These are phyloP conservation scores for Rhizophora mangle DNA, from an alignment of 345 rosid species.

Conservation along the genomic window DNA sequence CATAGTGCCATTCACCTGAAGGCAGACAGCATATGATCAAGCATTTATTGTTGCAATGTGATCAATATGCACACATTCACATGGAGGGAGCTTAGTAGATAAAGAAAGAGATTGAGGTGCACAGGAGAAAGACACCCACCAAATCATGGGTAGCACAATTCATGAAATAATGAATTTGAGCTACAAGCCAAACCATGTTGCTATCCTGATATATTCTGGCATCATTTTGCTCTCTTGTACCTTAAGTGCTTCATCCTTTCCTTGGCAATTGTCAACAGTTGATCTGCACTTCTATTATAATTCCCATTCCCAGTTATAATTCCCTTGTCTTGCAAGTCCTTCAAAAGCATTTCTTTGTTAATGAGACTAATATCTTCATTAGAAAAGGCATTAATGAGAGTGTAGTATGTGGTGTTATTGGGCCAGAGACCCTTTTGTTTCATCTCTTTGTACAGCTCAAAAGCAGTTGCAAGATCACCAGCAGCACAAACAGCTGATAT, in stretches of 20 bases:
- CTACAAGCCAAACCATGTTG: background rate
- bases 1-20: no score
- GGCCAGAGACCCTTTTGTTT: conserved; percentile 61
- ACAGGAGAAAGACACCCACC: conserved; percentile 1
- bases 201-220: conserved; percentile 12
- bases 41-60: background rate
- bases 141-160: conserved; percentile 1
- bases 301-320: conserved; percentile 36
- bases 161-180: background rate
- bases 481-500: conserved; percentile 58
- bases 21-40: no score
- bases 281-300: conserved; percentile 28
- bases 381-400: conserved; percentile 52
- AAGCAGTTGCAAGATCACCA: conserved; percentile 50
- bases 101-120: background rate
- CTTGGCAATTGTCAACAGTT: conserved; percentile 44
- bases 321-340: conserved; percentile 61
- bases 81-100: background rate
- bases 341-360: conserved; percentile 43
- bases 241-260: conserved; percentile 43
- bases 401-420: conserved; percentile 53
- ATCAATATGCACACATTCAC: background rate
- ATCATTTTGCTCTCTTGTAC: conserved; percentile 32
- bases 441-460: conserved; percentile 71
- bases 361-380: conserved; percentile 17